Conservation (phyloP, 257 asterid species). For the Echites panduratus region DNA sequence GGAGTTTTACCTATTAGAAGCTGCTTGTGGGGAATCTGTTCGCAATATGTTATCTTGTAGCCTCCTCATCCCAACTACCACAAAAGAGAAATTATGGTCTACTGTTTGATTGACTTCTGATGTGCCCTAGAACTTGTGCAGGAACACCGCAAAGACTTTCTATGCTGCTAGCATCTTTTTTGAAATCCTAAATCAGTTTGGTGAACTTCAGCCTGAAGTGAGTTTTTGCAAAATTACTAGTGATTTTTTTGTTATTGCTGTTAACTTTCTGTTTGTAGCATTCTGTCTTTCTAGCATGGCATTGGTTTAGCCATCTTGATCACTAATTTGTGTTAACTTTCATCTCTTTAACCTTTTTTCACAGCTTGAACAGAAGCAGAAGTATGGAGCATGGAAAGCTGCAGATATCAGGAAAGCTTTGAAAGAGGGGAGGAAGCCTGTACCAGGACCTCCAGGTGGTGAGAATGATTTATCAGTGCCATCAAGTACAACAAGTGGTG, state of each 20-base stretch:
- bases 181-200: constrained; percentile 88
- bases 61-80: no score
- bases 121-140: constrained; percentile 18
- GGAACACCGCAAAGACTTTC: constrained; percentile 96
- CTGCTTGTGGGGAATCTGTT: neutral
- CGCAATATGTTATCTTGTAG: neutral
- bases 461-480: constrained; percentile 45
- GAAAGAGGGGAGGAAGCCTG: constrained; percentile 93
- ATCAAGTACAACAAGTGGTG: constrained; percentile 36
- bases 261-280: constrained; percentile 1
- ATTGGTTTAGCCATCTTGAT: neutral
- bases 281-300: neutral
- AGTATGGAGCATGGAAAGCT: constrained; percentile 97
- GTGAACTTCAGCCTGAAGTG: constrained; percentile 85
- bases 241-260: neutral
- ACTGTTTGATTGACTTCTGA: neutral
- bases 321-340: constrained; percentile 1
- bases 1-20: neutral
- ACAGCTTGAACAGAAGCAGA: constrained; percentile 97
- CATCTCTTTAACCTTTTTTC: neutral
- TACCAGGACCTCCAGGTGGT: constrained; percentile 95
- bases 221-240: constrained; percentile 24
- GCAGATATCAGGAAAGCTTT: constrained; percentile 95
- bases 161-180: constrained; percentile 97
- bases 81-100: no score